Evolutionary conservation across 2,329 filamentous ascomycete species (phyloP), one percentile per base, ranked within the genome.

Genomic region (Talaromyces sp.): DNA sequence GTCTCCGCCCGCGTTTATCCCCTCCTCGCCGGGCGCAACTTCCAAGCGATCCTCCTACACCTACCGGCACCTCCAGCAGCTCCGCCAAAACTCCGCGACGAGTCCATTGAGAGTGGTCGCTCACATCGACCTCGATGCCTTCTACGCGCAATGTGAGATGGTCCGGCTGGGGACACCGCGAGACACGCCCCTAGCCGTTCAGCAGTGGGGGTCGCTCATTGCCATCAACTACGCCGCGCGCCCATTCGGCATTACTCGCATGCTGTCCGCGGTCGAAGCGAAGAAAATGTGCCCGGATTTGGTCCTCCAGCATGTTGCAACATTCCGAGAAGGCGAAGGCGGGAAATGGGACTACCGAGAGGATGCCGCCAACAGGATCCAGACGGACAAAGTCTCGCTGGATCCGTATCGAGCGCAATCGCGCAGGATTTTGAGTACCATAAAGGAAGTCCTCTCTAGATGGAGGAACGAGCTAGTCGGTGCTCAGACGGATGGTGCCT

Each of bases 91-190:
- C 65, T 86, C 85, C 35, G 81, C 87, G 0, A 85, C 86, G 9
- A 91, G 86, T 56, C 93, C 93, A 1, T 81, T 99, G 38, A 87
- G 94, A 52, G 89, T 95, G 29, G 86, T 97, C 66, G 91, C 91
- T 7, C 92, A 97, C 73, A 86, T 97, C 64, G 94, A 99, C 70
- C 86, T 99, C 62, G 94, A 99, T 83, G 93, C 93, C 43, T 99
- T 99, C 76, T 99, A 99, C 74, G 89, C 90, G 3, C 94, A 99
- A 79, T 97, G 92, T 72, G 94, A 99, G 77, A 95, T 92, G 83
- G 87, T 96, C 10, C 86, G 94, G 8, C 81, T 97, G 51, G 87
- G 87, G 12, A 79, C 90, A 11, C 79, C 88, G 14, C 87, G 90
- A 63, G 85, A 91, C 60, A 84, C 87, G 65, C 94, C 94, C 10